Conservation (phyloP, 192 early-diverging fungal species). For the Coemansia sp. region DNA sequence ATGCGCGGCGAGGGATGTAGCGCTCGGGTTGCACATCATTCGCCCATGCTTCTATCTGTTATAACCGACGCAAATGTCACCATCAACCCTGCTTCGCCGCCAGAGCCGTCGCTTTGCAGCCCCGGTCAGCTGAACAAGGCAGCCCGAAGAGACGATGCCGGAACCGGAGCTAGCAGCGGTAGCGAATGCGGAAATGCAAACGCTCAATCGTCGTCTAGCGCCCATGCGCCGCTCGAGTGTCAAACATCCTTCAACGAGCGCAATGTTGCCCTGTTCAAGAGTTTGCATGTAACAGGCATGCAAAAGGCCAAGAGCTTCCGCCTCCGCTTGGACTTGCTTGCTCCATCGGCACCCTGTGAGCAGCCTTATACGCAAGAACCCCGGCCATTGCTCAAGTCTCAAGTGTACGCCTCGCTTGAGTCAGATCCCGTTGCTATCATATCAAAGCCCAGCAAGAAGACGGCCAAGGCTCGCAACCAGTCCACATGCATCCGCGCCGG, state of each 20-base stretch:
- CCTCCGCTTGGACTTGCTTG: constrained; percentile 65
- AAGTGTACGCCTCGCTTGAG: constrained; percentile 65
- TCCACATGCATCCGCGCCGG: constrained; percentile 77
- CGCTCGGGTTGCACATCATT: constrained; percentile 53
- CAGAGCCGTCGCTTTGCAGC: not conserved
- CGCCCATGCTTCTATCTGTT: constrained; percentile 66
- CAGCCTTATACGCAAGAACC: constrained; percentile 16
- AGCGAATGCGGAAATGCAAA: not conserved
- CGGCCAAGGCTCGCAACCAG: constrained; percentile 77
- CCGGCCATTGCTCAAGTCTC: constrained; percentile 25
- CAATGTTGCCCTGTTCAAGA: constrained; percentile 69
- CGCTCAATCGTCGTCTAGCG: constrained; percentile 34
- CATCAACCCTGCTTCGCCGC: constrained; percentile 34
- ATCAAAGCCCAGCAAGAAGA: constrained; percentile 93
- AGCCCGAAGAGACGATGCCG: not conserved
- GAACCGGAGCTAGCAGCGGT: constrained; percentile 1
- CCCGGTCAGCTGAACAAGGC: not conserved
- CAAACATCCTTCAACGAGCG: constrained; percentile 54
- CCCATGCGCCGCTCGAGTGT: constrained; percentile 53
- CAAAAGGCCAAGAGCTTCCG: constrained; percentile 79
- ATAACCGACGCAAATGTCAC: constrained; percentile 57
- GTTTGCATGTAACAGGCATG: constrained; percentile 75
- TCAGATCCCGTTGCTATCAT: constrained; percentile 80
- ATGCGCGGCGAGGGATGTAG: constrained; percentile 56
- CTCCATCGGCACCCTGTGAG: constrained; percentile 23